These are phyloP conservation scores for Salix exigua DNA, from an alignment of 345 rosid genomes.

Conservation along the genomic window DNA sequence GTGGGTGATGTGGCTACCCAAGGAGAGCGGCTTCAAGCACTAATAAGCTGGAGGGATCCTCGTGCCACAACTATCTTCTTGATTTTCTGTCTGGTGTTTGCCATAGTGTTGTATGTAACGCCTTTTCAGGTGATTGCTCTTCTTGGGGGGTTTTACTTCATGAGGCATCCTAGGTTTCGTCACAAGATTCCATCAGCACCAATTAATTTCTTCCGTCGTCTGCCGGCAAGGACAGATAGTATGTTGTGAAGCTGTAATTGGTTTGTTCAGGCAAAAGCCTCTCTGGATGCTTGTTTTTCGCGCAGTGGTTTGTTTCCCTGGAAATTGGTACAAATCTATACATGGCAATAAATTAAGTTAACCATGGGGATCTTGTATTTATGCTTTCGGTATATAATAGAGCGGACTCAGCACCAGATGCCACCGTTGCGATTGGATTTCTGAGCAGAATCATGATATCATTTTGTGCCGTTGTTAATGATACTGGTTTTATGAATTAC, in stretches of 20 bases:
- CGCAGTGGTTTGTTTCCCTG: not conserved
- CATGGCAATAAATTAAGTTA: not conserved
- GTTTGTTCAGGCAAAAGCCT: conserved; percentile 2
- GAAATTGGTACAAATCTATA: not conserved
- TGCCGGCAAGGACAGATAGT: conserved; percentile 29
- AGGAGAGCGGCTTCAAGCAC: conserved; percentile 28
- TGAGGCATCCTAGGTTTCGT: conserved; percentile 35
- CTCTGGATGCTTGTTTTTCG: not conserved
- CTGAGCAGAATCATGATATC: not conserved
- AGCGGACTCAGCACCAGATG: not conserved
- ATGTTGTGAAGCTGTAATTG: conserved; percentile 17
- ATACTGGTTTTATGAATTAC: not conserved
- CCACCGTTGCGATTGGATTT: not conserved
- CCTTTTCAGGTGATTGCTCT: conserved; percentile 28
- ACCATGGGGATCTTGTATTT: not conserved
- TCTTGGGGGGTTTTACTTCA: conserved; percentile 13
- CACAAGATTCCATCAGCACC: conserved; percentile 24
- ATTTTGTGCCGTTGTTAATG: not conserved
- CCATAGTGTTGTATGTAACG: conserved; percentile 23
- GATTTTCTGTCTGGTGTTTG: conserved; percentile 18
- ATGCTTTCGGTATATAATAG: not conserved
- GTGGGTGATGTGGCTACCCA: conserved; percentile 30
- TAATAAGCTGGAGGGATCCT: conserved; percentile 31
- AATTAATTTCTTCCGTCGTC: conserved; percentile 28
- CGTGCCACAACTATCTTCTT: conserved; percentile 24